Base-by-base conservation (phyloP, 2,329 filamentous ascomycete species). In the Coleophoma eucalyptorum region DNA sequence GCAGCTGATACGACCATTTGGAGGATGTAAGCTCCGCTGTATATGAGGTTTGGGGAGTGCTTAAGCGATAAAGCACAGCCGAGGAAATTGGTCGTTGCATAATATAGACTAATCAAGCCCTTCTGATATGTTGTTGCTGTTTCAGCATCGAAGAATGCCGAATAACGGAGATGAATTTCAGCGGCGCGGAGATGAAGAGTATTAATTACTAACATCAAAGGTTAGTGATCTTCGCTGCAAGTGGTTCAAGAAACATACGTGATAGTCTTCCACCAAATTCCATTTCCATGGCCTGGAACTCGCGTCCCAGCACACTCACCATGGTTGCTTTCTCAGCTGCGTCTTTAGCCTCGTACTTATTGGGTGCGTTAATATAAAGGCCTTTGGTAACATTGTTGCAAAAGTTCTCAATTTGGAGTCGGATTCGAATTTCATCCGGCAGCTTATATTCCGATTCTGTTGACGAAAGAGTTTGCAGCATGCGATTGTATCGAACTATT, bases 1-100 rank as follows among this genome's bases (percentile, higher is more conserved):
- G 80, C 81, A 15, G 78, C 81, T 3, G 82, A 83, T 26, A 86
- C 74, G 62, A 85, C 78, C 74, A 86, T 85, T 63, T 86, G 83
- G 62, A 84, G 80, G 50, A 87, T 76, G 61, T 86, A 86, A 58
- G 79, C 83, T 41, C 72, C 76, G 16, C 77, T 77, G 51, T 83
- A 77, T 59, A 59, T 34, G 48, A 64, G 44, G 46, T 63, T 10
- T 67, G 71, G 55, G 70, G 71, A 19, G 13, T 6, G 5, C 35
- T 38, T 38, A 15, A 48, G 55, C 11, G 55, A 51, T 7, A 51
- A 19, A 56, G 53, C 18, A 56, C 53, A 11, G 55, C 55, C 43
- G 15, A 60, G 55, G 20, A 57, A 57, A 8, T 19, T 43, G 20
- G 51, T 52, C 18, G 53, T 37, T 72, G 74, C 32, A 64, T 63